Percentiles rank a stretch among this genome's conserved stretches.
phyloP scores from a whole-genome alignment of 768 basidiomycete species.

The Royoungia palumana region DNA sequence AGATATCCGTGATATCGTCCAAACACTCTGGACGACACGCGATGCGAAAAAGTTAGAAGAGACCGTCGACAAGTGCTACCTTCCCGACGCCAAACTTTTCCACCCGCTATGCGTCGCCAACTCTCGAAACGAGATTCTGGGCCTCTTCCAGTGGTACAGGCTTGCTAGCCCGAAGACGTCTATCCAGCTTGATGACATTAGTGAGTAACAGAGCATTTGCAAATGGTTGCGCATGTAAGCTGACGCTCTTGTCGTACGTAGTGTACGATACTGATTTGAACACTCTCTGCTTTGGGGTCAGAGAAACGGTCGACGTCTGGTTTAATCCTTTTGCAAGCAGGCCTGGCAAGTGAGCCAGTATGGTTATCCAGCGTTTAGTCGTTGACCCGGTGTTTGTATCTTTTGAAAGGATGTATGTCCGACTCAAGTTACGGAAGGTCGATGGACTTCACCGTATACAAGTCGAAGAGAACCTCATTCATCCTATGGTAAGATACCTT shows the following conservation, averaged over 20 bases:
- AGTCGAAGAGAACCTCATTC: slow-evolving; percentile 58
- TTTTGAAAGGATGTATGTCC: slow-evolving; percentile 42
- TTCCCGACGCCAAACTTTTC: slow-evolving; percentile 51
- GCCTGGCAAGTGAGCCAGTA: slow-evolving; percentile 42
- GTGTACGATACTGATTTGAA: slow-evolving; percentile 46
- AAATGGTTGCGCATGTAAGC: background rate
- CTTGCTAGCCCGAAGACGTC: slow-evolving; percentile 52
- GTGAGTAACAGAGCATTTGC: slow-evolving; percentile 31
- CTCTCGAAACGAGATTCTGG: slow-evolving; percentile 51
- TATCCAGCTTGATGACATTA: slow-evolving; percentile 39
- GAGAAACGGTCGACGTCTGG: slow-evolving; percentile 34
- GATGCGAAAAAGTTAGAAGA: slow-evolving; percentile 49
- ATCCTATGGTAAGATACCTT: slow-evolving; percentile 41
- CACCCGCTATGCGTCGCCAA: slow-evolving; percentile 57
- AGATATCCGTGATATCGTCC: slow-evolving; percentile 47
- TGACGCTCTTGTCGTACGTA: slow-evolving; percentile 19
- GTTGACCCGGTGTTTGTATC: background rate
- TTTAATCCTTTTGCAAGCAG: slow-evolving; percentile 52
- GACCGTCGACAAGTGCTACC: slow-evolving; percentile 49
- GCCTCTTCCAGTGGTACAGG: slow-evolving; percentile 68
- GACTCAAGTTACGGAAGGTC: slow-evolving; percentile 48
- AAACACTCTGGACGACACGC: slow-evolving; percentile 43
- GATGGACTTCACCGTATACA: slow-evolving; percentile 43
- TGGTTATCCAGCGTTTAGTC: background rate
- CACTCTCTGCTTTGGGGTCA: slow-evolving; percentile 48